These are phyloP conservation scores for Phlebopus sp. DNA, from an alignment of 1,284 basidiomycete species.

Conservation along the genomic window DNA sequence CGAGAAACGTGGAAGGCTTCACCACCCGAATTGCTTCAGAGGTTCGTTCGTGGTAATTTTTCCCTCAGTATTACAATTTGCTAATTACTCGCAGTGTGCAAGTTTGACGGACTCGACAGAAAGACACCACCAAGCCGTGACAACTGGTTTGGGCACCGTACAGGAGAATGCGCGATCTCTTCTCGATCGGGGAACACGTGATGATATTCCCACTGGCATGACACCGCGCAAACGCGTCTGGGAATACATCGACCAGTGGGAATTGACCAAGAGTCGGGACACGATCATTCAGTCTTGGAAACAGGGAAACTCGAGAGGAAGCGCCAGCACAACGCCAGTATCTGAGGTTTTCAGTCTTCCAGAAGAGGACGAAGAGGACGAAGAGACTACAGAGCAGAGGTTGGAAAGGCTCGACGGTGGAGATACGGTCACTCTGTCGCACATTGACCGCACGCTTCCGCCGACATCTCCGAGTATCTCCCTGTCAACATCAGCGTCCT, in stretches of 20 bases:
- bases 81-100: slow-evolving; percentile 33
- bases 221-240: slow-evolving; percentile 73
- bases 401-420: slow-evolving; percentile 16
- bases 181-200: slow-evolving; percentile 55
- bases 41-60: slow-evolving; percentile 37
- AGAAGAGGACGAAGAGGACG: slow-evolving; percentile 29
- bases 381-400: slow-evolving; percentile 13
- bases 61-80: not conserved
- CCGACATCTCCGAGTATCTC: slow-evolving; percentile 28
- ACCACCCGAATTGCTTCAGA: slow-evolving; percentile 43
- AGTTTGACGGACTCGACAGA: slow-evolving; percentile 39
- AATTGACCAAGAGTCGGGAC: slow-evolving; percentile 60
- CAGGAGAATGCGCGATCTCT: slow-evolving; percentile 50
- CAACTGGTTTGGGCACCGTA: slow-evolving; percentile 44
- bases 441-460: slow-evolving; percentile 9
- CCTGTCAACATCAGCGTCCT: slow-evolving; percentile 39
- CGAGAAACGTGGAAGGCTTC: slow-evolving; percentile 48
- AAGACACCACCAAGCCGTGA: slow-evolving; percentile 39
- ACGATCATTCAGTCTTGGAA: slow-evolving; percentile 52
- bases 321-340: slow-evolving; percentile 15
- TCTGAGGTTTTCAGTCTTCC: slow-evolving; percentile 32
- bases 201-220: slow-evolving; percentile 61
- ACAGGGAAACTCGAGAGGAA: slow-evolving; percentile 30
- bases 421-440: slow-evolving; percentile 17
- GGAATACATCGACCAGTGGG: slow-evolving; percentile 67